Conservation (phyloP, 805 yeast species). For the Suhomyces emberorum region DNA sequence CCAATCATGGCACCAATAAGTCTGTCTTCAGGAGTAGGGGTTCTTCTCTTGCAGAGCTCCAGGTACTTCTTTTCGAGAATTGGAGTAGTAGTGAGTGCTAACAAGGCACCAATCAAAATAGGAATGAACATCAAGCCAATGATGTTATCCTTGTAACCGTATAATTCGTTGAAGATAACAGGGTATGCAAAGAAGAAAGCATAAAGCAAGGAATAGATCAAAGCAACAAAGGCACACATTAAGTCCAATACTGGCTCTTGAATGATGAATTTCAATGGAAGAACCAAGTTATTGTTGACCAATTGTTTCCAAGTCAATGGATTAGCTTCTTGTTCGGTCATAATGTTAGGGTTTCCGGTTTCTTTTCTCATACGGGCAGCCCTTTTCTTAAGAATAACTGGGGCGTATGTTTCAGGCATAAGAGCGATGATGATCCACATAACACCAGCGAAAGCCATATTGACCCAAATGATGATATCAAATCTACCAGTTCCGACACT, state of each 20-base stretch:
- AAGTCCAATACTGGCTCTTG: slow-evolving; percentile 85
- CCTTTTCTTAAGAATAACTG: slow-evolving; percentile 66
- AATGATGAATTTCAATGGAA: slow-evolving; percentile 75
- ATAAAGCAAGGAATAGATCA: slow-evolving; percentile 84
- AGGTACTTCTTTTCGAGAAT: slow-evolving; percentile 62
- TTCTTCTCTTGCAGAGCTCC: slow-evolving; percentile 48
- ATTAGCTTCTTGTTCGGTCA: slow-evolving; percentile 90
- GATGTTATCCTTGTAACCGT: slow-evolving; percentile 71
- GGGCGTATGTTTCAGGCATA: slow-evolving; percentile 91
- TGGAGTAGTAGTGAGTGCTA: slow-evolving; percentile 75
- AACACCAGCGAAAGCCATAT: slow-evolving; percentile 86
- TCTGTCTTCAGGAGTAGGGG: slow-evolving; percentile 77
- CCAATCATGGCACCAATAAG: slow-evolving; percentile 80
- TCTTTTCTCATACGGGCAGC: slow-evolving; percentile 69
- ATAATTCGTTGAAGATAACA: slow-evolving; percentile 73
- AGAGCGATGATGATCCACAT: slow-evolving; percentile 64
- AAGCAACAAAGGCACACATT: slow-evolving; percentile 81
- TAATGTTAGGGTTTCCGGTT: slow-evolving; percentile 78
- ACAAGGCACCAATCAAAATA: slow-evolving; percentile 78
- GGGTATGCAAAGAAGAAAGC: slow-evolving; percentile 97
- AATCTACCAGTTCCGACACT: slow-evolving; percentile 64
- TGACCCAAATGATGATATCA: slow-evolving; percentile 82
- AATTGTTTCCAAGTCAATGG: slow-evolving; percentile 69
- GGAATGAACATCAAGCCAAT: slow-evolving; percentile 90
- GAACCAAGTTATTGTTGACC: slow-evolving; percentile 63